Evolutionary conservation across 495 filamentous ascomycete species (phyloP).

Genomic region (Viridothelium virens): DNA sequence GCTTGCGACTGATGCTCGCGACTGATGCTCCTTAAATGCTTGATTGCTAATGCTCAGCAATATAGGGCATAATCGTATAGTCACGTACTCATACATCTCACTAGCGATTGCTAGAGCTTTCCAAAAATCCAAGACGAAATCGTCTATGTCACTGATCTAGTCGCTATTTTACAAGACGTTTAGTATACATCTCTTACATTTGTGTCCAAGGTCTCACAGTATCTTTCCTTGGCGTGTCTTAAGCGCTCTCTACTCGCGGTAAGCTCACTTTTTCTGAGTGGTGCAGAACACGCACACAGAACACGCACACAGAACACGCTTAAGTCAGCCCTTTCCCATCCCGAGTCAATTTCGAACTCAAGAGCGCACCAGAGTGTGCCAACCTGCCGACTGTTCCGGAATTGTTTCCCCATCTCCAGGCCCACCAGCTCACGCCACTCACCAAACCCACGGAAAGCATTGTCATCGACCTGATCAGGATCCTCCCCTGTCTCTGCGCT

Average conservation of each 20-base stretch:
- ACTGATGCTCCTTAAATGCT: neutral
- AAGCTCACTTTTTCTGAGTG: no score
- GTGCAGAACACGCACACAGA: no score
- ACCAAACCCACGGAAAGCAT: neutral
- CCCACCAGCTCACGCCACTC: conserved; percentile 13
- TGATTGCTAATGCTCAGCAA: neutral
- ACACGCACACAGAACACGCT: neutral
- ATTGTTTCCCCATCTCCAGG: conserved; percentile 11
- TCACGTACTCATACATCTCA: conserved; percentile 47
- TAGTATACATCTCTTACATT: neutral
- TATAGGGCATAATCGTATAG: conserved; percentile 52
- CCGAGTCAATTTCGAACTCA: neutral
- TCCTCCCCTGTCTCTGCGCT: conserved; percentile 57
- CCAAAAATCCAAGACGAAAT: neutral
- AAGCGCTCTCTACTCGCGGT: neutral
- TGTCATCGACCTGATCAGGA: conserved; percentile 40
- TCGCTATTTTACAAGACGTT: neutral
- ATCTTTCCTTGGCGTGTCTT: neutral
- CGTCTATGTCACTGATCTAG: neutral
- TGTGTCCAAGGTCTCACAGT: neutral
- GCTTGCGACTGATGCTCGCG: neutral
- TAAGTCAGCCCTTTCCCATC: neutral
- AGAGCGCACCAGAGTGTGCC: neutral
- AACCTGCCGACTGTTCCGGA: neutral
- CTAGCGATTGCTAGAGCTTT: conserved; percentile 61